A percentile compares a stretch with the other conserved stretches of the same genome.
Evolutionary conservation across 495 filamentous ascomycete genomes (phyloP).

Genomic region (Aspergillus wentii): DNA sequence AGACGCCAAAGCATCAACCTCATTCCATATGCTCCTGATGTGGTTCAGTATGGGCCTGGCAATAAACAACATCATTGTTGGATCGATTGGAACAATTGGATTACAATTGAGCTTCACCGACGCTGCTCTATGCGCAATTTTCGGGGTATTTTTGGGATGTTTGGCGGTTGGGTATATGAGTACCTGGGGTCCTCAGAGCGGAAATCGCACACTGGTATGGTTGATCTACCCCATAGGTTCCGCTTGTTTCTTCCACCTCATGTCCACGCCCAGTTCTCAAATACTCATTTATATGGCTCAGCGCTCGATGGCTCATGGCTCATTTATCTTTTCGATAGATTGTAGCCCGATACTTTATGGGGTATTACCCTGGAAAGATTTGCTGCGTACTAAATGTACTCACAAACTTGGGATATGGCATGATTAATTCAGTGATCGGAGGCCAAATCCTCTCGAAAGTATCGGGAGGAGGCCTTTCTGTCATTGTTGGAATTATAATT

Average conservation of each 20-base stretch:
- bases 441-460: slow-evolving; percentile 56
- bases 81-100: slow-evolving; percentile 62
- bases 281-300: background rate
- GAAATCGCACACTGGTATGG: slow-evolving; percentile 65
- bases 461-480: slow-evolving; percentile 50
- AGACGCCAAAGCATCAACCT: slow-evolving; percentile 22
- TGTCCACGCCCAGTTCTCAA: no score
- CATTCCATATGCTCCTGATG: slow-evolving; percentile 58
- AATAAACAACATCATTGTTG: slow-evolving; percentile 66
- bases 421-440: slow-evolving; percentile 54
- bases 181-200: slow-evolving; percentile 66
- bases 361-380: slow-evolving; percentile 70
- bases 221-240: no score
- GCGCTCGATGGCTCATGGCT: slow-evolving; percentile 1
- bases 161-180: slow-evolving; percentile 64
- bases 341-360: slow-evolving; percentile 68
- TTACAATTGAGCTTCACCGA: slow-evolving; percentile 63
- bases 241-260: background rate
- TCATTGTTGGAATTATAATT: slow-evolving; percentile 67
- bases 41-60: slow-evolving; percentile 74
- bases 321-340: slow-evolving; percentile 38
- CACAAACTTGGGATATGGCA: slow-evolving; percentile 63
- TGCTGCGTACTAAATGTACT: slow-evolving; percentile 64
- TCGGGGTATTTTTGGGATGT: slow-evolving; percentile 57
- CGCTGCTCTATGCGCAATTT: slow-evolving; percentile 56